Evolutionary conservation across 768 basidiomycete genomes (phyloP).

Genomic region (Epithele typhae): DNA sequence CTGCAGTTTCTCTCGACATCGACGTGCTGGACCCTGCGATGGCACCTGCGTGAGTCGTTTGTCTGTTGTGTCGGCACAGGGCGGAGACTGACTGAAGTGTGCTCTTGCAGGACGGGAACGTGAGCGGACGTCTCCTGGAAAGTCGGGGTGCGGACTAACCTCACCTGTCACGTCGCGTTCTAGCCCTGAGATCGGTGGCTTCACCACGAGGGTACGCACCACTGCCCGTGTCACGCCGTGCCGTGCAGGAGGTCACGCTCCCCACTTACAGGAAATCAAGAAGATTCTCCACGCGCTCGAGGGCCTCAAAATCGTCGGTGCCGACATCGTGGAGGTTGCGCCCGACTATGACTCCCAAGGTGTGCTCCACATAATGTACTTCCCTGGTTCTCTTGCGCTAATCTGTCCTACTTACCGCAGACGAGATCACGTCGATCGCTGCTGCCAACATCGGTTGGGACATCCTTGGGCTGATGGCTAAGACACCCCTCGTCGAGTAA

Average conservation of each 20-base stretch:
- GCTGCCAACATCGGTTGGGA: conserved; percentile 32
- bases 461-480: conserved; percentile 28
- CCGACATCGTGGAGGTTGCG: conserved; percentile 28
- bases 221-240: neutral
- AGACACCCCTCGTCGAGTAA: conserved; percentile 23
- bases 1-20: conserved; percentile 17
- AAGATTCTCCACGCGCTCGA: conserved; percentile 32
- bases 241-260: neutral
- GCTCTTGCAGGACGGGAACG: conserved; percentile 22
- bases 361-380: neutral
- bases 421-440: conserved; percentile 29
- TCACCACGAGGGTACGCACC: conserved; percentile 25
- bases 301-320: conserved; percentile 34
- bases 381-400: neutral
- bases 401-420: conserved; percentile 9
- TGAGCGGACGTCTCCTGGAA: conserved; percentile 2
- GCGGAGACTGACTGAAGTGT: neutral
- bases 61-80: neutral
- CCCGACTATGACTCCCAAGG: conserved; percentile 28
- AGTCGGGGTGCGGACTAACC: too few species aligned
- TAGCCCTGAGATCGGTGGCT: conserved; percentile 31
- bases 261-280: conserved; percentile 25
- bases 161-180: neutral
- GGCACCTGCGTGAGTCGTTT: conserved; percentile 16
- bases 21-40: conserved; percentile 18